Evolutionary conservation across 148 eudicot genomes (phyloP), one percentile per base, ranked within the genome.

Genomic region (Oxyria digyna): DNA sequence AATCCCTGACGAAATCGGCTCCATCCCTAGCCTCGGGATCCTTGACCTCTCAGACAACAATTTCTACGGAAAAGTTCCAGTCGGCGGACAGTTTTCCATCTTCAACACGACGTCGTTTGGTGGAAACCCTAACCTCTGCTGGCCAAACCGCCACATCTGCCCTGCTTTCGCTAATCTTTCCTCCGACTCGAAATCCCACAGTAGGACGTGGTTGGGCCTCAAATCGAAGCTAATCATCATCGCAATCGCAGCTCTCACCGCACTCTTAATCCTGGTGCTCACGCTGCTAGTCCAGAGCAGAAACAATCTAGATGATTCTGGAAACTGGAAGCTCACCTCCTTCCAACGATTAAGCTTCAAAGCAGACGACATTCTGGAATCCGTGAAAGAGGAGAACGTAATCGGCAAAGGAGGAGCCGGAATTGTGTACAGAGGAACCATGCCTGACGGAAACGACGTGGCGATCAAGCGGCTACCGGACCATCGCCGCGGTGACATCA

Each of bases 351-450:
- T 94, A 0, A 85, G 87, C 27, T 85, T 90, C 78, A 86, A 74
- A 63, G 91, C 77, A 0, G 87, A 84, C 14, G 99, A 94, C 4
- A 87, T 90, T 9, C 11, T 87, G 0, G 89, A 85, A 8, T 85
- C 85, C 74, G 33, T 94, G 8, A 80, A 83, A 35, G 99, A 94
- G 4, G 99, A 91, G 79, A 90, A 90, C 70, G 69, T 94, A 4
- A 88, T 94, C 0, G 99, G 97, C 11, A 90, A 87, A 79, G 99
- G 99, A 1, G 97, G 97, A 21, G 99, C 96, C 0, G 99, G 99
- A 59, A 57, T 84, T 0, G 99, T 94, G 42, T 94, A 90, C 91
- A 79, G 96, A 2, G 99, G 97, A 14, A 76, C 85, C 31, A 87
- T 85, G 85, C 73, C 92, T 0, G 84, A 81, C 23, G 93, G 96